These are phyloP conservation scores for Ganoderma boninense DNA, from an alignment of 1,284 basidiomycete species.

Conservation along the genomic window DNA sequence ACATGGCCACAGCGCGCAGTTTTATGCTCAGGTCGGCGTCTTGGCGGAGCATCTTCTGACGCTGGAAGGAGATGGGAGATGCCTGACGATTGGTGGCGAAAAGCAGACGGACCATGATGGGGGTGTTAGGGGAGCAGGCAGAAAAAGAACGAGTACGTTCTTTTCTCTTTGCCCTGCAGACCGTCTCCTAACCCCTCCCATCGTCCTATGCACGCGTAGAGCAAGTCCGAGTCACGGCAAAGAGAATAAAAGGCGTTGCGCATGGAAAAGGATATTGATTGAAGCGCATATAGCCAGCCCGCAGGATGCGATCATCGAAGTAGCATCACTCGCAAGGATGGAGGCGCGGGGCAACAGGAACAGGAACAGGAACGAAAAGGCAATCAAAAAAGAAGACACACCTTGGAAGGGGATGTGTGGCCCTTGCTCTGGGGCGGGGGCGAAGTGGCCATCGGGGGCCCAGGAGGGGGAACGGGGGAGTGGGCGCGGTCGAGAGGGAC, in stretches of 20 bases:
- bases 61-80: not conserved
- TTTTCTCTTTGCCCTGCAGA: not conserved
- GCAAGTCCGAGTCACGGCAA: not conserved
- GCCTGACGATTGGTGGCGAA: not conserved
- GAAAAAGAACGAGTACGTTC: not conserved
- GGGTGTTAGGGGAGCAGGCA: not conserved
- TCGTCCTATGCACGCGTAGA: not conserved
- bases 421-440: slow-evolving; percentile 40
- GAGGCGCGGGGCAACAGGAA: not conserved
- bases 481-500: slow-evolving; percentile 32
- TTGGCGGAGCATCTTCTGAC: not conserved
- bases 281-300: not conserved
- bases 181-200: not conserved
- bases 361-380: not conserved
- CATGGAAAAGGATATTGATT: not conserved
- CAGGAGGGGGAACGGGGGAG: slow-evolving; percentile 33
- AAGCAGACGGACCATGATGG: not conserved
- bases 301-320: not conserved
- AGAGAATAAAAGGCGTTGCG: not conserved
- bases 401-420: slow-evolving; percentile 76
- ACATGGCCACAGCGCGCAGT: not conserved
- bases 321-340: not conserved
- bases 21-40: not conserved
- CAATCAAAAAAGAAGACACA: slow-evolving; percentile 36
- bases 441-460: slow-evolving; percentile 34